Base-by-base conservation (phyloP, 352 stramenopile species). In the Thalassiosira hispida region DNA sequence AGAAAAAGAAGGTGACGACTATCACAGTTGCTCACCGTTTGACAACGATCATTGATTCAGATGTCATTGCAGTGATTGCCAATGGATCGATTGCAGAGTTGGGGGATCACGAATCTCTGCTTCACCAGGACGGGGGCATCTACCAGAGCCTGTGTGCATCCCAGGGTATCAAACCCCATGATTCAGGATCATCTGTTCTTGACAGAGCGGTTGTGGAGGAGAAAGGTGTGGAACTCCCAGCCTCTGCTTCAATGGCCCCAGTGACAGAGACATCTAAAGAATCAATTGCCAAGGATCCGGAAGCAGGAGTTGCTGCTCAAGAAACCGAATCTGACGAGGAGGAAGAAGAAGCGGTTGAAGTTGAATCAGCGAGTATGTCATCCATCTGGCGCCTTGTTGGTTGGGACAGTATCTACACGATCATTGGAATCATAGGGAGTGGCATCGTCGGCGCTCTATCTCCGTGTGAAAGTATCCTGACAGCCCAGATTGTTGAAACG, bases 61-160 rank as follows among this genome's bases (percentile, higher is more conserved):
- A 96, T 56, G 84, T 91, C 11, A 78, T 88, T 27, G 73, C 95
- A n/a, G 44, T 85, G 4, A 81, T 80, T 22, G 49, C 64, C 3
- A 76, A 73, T 52, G 72, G 81, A 12, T 91, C 85, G n/a, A 81
- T 76, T 59, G 93, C 90, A 16, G 94, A 97, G 74, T 57, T 91
- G 5, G 96, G 96, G 31, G 95, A 79, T 9, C 95, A 98, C 63
- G 89, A 96, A 14, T 79, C 88, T 44, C 85, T 96, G 35, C 55
- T 95, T 5, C 31, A 66, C 22, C 89, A 88, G 40, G 63, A 84
- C 38, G 57, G 44, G 64, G 80, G 80, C n/a, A 87, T 87, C 27
- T 87, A 87, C 18, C 47, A 27, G 33, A 42, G 60, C 8, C 61
- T 87, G 11, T 87, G 79, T 35, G 68, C 80, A 60, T 51, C 18